Conservation (phyloP, 2,329 filamentous ascomycete species). For the Aspergillaceae sp. region DNA sequence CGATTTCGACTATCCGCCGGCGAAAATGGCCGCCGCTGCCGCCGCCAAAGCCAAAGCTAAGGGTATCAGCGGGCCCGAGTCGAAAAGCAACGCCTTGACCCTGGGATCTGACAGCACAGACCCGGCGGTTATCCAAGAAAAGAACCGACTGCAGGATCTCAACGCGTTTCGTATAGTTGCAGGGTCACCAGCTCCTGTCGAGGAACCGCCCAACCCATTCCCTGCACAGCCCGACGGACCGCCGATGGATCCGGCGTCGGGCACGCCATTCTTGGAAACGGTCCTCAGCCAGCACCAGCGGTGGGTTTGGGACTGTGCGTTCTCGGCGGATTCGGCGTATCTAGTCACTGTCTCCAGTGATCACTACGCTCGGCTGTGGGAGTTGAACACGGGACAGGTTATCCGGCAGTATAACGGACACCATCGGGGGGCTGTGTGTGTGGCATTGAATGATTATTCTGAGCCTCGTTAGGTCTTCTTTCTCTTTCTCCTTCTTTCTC, state of each 20-base stretch:
- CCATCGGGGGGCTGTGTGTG: slow-evolving; percentile 83
- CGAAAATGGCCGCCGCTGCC: slow-evolving; percentile 26
- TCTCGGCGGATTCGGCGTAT: slow-evolving; percentile 87
- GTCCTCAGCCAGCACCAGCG: slow-evolving; percentile 84
- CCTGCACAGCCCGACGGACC: slow-evolving; percentile 30
- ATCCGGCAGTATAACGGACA: slow-evolving; percentile 95
- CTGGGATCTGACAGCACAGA: slow-evolving; percentile 11
- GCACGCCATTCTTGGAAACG: slow-evolving; percentile 69
- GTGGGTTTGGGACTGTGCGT: slow-evolving; percentile 97
- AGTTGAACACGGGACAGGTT: slow-evolving; percentile 74
- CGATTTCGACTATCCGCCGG: slow-evolving; percentile 51
- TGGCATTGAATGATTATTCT: slow-evolving; percentile 79
- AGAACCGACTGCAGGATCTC: slow-evolving; percentile 19
- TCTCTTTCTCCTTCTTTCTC: slow-evolving; percentile 1
- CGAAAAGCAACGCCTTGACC: neutral
- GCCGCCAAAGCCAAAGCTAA: slow-evolving; percentile 15
- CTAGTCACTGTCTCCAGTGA: slow-evolving; percentile 88
- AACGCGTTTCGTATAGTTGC: slow-evolving; percentile 8
- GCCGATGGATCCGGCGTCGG: slow-evolving; percentile 34
- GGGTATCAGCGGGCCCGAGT: slow-evolving; percentile 5
- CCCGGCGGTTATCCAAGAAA: slow-evolving; percentile 8
- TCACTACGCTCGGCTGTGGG: slow-evolving; percentile 88
- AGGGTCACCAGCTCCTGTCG: slow-evolving; percentile 12
- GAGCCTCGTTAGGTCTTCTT: slow-evolving; percentile 29
- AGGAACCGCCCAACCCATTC: slow-evolving; percentile 24